phyloP scores from a whole-genome alignment of 495 filamentous ascomycete species.

The Aspergillus funiculosus region DNA sequence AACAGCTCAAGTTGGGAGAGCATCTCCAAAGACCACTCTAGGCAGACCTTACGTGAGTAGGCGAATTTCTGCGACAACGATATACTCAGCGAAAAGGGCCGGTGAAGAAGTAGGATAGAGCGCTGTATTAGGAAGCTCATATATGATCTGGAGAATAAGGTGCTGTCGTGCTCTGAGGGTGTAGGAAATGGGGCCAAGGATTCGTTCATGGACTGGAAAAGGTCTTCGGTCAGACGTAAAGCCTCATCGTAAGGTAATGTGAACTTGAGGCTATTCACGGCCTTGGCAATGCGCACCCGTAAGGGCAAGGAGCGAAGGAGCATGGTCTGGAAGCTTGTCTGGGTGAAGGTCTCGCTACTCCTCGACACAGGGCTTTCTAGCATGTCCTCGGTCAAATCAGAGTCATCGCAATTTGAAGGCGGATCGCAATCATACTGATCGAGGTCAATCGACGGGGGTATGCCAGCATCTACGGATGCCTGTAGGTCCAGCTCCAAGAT shows the following conservation, averaged over 20 bases:
- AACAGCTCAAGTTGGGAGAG: constrained; percentile 39
- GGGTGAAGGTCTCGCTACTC: constrained; percentile 36
- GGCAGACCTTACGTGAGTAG: constrained; percentile 50
- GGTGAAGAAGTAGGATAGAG: constrained; percentile 49
- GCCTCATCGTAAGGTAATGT: constrained; percentile 48
- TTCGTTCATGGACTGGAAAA: constrained; percentile 33
- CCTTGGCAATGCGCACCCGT: constrained; percentile 45
- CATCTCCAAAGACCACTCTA: constrained; percentile 48
- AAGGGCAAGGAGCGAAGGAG: constrained; percentile 43
- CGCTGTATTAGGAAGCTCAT: constrained; percentile 45
- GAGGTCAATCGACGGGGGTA: constrained; percentile 44
- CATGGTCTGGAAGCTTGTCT: constrained; percentile 47
- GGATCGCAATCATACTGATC: constrained; percentile 45
- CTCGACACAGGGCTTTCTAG: constrained; percentile 27
- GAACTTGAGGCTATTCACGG: constrained; percentile 45
- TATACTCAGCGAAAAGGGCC: constrained; percentile 47
- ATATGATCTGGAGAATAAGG: constrained; percentile 31
- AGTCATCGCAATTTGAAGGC: constrained; percentile 54
- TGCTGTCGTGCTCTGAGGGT: constrained; percentile 25
- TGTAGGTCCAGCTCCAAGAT: constrained; percentile 56
- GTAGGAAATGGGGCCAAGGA: constrained; percentile 24
- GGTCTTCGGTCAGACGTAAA: constrained; percentile 38
- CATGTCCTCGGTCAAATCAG: constrained; percentile 45
- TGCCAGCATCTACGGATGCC: constrained; percentile 50
- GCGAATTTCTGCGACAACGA: constrained; percentile 46